These are phyloP conservation scores for Cutaneotrichosporon dermatis DNA, from an alignment of 1,284 basidiomycete genomes.

Conservation along the genomic window DNA sequence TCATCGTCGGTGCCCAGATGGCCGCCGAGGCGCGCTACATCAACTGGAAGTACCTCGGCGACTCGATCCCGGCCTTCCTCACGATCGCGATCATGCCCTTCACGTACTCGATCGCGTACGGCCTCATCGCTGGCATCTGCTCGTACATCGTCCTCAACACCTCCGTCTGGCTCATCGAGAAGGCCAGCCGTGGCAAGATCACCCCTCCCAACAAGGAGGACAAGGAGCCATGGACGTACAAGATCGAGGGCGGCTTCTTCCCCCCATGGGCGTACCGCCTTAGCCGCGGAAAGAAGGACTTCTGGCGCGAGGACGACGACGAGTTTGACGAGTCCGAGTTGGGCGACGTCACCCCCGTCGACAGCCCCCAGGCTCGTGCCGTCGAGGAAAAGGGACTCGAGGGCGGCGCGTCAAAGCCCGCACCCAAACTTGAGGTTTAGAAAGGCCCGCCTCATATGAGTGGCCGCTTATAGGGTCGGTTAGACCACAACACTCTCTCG, in stretches of 20 bases:
- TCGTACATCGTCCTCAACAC: conserved; percentile 21
- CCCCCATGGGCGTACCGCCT: conserved; percentile 15
- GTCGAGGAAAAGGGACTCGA: not conserved
- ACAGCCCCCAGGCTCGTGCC: not conserved
- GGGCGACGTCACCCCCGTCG: not conserved
- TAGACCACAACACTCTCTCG: not conserved
- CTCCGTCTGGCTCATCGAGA: conserved; percentile 16
- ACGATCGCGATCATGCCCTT: conserved; percentile 71
- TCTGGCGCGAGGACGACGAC: conserved; percentile 18
- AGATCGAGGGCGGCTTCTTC: conserved; percentile 22
- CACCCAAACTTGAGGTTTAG: not conserved
- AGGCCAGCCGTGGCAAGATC: conserved; percentile 10
- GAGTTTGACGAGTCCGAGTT: not conserved
- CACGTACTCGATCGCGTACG: conserved; percentile 51
- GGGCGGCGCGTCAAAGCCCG: not conserved
- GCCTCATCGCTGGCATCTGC: conserved; percentile 19
- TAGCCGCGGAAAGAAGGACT: conserved; percentile 14
- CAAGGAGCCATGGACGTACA: conserved; percentile 22
- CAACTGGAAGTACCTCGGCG: conserved; percentile 84
- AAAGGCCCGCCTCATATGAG: not conserved
- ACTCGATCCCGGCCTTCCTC: conserved; percentile 77
- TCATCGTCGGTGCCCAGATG: conserved; percentile 85
- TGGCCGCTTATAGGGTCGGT: not conserved
- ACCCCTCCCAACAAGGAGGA: conserved; percentile 16
- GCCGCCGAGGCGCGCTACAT: conserved; percentile 78